Evolutionary conservation across 768 basidiomycete genomes (phyloP).

Genomic region (Rubroboletus satanas): DNA sequence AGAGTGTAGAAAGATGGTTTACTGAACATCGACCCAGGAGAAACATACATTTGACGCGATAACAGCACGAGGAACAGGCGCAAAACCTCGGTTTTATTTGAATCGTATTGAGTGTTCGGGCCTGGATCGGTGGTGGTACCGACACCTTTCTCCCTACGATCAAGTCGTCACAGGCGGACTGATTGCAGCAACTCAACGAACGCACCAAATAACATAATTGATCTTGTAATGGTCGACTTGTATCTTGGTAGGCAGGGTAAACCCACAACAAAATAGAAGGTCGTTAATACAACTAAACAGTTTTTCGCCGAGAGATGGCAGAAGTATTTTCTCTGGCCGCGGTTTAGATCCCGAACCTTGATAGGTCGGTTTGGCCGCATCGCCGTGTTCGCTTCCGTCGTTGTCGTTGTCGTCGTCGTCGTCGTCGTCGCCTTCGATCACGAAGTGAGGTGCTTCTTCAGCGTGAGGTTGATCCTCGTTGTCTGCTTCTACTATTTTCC

Average conservation of each 20-base stretch:
- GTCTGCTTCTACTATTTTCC: constrained; percentile 62
- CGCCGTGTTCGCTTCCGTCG: constrained; percentile 35
- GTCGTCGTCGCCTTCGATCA: constrained; percentile 86
- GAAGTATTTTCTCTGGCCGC: constrained; percentile 42
- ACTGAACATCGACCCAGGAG: constrained; percentile 64
- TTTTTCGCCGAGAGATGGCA: constrained; percentile 78
- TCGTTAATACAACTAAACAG: constrained; percentile 80
- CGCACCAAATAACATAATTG: constrained; percentile 85
- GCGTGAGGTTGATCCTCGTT: constrained; percentile 28
- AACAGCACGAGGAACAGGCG: constrained; percentile 84
- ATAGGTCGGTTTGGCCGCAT: constrained; percentile 25
- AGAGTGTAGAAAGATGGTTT: constrained; percentile 75
- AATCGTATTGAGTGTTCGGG: constrained; percentile 59
- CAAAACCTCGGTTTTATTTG: constrained; percentile 84
- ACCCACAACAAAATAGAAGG: constrained; percentile 89
- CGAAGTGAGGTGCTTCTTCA: constrained; percentile 60
- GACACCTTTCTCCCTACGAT: constrained; percentile 85
- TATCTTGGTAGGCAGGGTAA: constrained; percentile 77
- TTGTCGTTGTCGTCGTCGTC: too few relatives aligned
- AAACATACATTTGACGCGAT: constrained; percentile 85
- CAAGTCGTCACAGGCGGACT: constrained; percentile 3
- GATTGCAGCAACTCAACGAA: constrained; percentile 7
- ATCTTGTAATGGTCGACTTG: constrained; percentile 80
- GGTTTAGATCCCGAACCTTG: constrained; percentile 18
- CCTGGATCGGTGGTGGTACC: constrained; percentile 81